Evolutionary conservation across 495 filamentous ascomycete species (phyloP), one percentile per base, ranked within the genome.

Genomic region (Daldinia bambusicola): DNA sequence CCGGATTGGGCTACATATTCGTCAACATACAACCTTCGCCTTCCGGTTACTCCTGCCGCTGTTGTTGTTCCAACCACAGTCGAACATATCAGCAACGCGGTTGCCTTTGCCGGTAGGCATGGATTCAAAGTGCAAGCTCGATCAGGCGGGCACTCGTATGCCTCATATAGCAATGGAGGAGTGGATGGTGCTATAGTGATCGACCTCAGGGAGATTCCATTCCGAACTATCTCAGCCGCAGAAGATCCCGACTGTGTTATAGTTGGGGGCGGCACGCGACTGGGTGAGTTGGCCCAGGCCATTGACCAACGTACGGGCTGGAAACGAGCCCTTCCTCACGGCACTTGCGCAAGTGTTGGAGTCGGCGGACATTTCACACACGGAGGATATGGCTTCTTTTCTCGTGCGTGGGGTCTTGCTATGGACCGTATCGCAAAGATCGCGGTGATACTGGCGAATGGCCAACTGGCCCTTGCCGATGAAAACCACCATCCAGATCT

Each of bases 131-230:
- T 92, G 20, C 89, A 90, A 56, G 80, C 89, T 34, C 85, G 84
- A 69, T 85, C 84, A 30, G 91, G 91, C 32, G 91, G 91, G 1
- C 91, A 93, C 70, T 89, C 86, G n/a, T 92, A 91, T 76, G 88
- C 82, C 1, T 89, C 87, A 4, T 86, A 86, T 70, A 80, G 81
- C 20, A 75, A 75, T 53, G 84, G 85, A 41, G 83, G 85, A 0
- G 60, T 76, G 31, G 71, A 86, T 75, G 86, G 86, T 10, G 76
- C 78, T 36, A 74, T 88, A 63, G 80, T 88, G 40, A 77, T 90
- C 36, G 80, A 86, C 59, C 78, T 89, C 56, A 76, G 84, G 61
- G 74, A 78, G 1, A 78, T 87, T 63, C 70, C 82, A 55, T 32
- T 48, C 18, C 18, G 43, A 22, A 48, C 26, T 53, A 43, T 77